Evolutionary conservation across 768 basidiomycete species (phyloP).

Genomic region (Flagelloscypha sp.): DNA sequence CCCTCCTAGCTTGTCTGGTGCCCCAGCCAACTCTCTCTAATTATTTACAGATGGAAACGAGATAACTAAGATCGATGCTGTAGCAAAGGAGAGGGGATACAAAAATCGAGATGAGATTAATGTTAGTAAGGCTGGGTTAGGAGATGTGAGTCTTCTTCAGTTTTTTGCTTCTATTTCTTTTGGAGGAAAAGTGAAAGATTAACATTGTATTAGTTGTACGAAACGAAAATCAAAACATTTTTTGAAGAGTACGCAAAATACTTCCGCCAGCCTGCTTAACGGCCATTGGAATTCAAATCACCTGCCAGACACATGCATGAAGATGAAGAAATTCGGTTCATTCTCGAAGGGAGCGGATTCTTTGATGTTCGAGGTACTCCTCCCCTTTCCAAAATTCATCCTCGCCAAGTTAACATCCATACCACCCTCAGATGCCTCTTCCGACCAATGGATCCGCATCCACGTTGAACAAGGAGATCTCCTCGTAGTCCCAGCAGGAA

Average conservation of each 20-base stretch:
- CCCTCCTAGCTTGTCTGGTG: too few species aligned
- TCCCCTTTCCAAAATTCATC: slow-evolving; percentile 1
- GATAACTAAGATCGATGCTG: slow-evolving; percentile 42
- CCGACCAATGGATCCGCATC: slow-evolving; percentile 77
- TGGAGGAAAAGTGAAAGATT: neutral
- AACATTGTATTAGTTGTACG: slow-evolving; percentile 41
- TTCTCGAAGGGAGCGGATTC: slow-evolving; percentile 80
- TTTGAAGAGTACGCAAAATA: slow-evolving; percentile 63
- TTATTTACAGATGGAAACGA: slow-evolving; percentile 41
- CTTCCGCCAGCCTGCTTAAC: too few species aligned
- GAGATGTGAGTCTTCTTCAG: slow-evolving; percentile 47
- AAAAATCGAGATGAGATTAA: slow-evolving; percentile 79
- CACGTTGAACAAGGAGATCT: slow-evolving; percentile 73
- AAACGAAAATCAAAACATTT: slow-evolving; percentile 73
- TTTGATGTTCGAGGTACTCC: slow-evolving; percentile 81
- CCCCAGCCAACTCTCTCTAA: too few species aligned
- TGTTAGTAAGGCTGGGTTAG: slow-evolving; percentile 70
- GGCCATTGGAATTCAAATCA: slow-evolving; percentile 7
- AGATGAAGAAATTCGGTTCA: slow-evolving; percentile 91
- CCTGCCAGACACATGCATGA: slow-evolving; percentile 78
- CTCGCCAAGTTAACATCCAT: neutral
- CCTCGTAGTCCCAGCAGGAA: slow-evolving; percentile 80
- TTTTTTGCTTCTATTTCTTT: neutral
- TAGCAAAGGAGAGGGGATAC: slow-evolving; percentile 67
- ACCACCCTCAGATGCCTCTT: slow-evolving; percentile 42